Evolutionary conservation across 2,329 filamentous ascomycete species (phyloP).

Genomic region (Simplicillium sp.): DNA sequence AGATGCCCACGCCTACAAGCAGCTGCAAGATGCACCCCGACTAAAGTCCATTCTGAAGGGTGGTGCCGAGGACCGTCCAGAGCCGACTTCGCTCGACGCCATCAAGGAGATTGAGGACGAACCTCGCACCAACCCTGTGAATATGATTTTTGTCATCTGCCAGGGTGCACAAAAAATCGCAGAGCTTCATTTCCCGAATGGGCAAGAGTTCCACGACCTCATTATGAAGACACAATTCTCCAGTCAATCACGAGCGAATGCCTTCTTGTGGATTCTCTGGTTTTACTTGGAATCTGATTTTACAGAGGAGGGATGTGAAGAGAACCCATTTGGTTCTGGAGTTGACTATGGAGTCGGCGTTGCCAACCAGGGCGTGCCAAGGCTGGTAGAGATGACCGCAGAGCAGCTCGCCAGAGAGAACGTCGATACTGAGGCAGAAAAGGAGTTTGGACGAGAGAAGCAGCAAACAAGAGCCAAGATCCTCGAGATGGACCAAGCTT

Average conservation of each 20-base stretch:
- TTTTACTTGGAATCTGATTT: slow-evolving; percentile 97
- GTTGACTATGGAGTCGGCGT: slow-evolving; percentile 57
- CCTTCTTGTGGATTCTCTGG: slow-evolving; percentile 98
- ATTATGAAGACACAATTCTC: slow-evolving; percentile 83
- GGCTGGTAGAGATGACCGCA: slow-evolving; percentile 53
- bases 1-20: slow-evolving; percentile 94
- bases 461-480: slow-evolving; percentile 67
- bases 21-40: slow-evolving; percentile 89
- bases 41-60: slow-evolving; percentile 97
- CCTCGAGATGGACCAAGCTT: slow-evolving; percentile 64
- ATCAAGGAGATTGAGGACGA: slow-evolving; percentile 55
- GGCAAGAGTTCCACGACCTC: slow-evolving; percentile 88
- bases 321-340: slow-evolving; percentile 79
- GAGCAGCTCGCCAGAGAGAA: slow-evolving; percentile 63
- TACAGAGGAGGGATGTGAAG: slow-evolving; percentile 72
- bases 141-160: slow-evolving; percentile 90
- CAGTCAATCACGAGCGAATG: slow-evolving; percentile 72
- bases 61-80: slow-evolving; percentile 78
- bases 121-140: slow-evolving; percentile 87
- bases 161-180: slow-evolving; percentile 86
- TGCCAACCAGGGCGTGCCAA: slow-evolving; percentile 60
- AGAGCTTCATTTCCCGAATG: slow-evolving; percentile 79
- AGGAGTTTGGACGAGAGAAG: slow-evolving; percentile 62
- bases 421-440: slow-evolving; percentile 61
- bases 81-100: slow-evolving; percentile 75